phyloP scores from a whole-genome alignment of 495 filamentous ascomycete species.

The Cercophora sp. region DNA sequence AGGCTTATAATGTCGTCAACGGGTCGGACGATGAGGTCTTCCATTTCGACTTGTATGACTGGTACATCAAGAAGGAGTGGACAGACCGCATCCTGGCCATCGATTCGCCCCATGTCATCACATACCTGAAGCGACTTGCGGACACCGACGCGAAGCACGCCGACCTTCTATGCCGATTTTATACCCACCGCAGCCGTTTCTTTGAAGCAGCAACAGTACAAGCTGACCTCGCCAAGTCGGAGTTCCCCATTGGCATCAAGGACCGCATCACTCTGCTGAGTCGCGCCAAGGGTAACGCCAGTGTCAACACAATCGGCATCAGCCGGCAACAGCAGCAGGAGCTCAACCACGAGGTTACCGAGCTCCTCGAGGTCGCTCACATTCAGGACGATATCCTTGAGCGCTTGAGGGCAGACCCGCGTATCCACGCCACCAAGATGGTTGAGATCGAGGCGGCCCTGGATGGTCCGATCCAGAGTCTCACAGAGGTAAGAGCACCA shows the following conservation, averaged over 20 bases:
- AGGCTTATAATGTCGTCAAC: constrained; percentile 85
- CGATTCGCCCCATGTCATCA: constrained; percentile 75
- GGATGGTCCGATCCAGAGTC: constrained; percentile 66
- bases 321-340: constrained; percentile 70
- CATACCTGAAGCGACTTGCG: constrained; percentile 76
- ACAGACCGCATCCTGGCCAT: constrained; percentile 78
- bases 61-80: constrained; percentile 83
- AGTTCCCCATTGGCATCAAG: constrained; percentile 68
- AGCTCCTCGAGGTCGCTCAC: constrained; percentile 86
- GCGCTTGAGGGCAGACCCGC: constrained; percentile 65
- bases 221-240: constrained; percentile 73
- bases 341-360: constrained; percentile 74
- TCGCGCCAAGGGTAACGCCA: constrained; percentile 80
- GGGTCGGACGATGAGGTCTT: constrained; percentile 86
- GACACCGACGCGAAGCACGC: constrained; percentile 66
- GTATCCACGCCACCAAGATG: constrained; percentile 58
- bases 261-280: constrained; percentile 85
- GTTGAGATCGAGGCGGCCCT: constrained; percentile 59
- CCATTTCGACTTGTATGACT: constrained; percentile 91
- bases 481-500: constrained; percentile 75
- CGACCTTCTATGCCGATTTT: constrained; percentile 90
- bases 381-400: constrained; percentile 91
- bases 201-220: constrained; percentile 85
- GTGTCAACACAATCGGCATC: constrained; percentile 65
- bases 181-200: constrained; percentile 71